These are phyloP conservation scores for Dactylellina drechsleri DNA, from an alignment of 2,329 filamentous ascomycete genomes.

Conservation along the genomic window DNA sequence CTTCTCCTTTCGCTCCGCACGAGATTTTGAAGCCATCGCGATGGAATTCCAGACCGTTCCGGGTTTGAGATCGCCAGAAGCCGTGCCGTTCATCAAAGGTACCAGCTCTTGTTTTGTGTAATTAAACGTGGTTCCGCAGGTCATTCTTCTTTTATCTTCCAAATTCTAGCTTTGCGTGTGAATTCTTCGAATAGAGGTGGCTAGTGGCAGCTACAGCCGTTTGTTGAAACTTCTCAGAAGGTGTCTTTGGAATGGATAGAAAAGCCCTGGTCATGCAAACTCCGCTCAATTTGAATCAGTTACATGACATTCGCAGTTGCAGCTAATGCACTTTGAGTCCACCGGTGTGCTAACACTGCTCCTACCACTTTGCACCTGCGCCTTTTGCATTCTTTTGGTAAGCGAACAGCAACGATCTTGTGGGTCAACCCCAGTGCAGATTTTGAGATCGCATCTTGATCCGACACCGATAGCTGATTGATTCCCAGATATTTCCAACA, in stretches of 20 bases:
- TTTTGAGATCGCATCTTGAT: not conserved
- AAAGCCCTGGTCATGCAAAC: too few relatives aligned
- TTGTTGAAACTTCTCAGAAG: too few relatives aligned
- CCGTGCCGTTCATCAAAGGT: not conserved
- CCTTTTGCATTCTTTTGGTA: not conserved
- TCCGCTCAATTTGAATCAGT: not conserved
- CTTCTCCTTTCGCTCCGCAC: not conserved
- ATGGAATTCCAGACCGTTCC: not conserved
- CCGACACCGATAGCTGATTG: not conserved
- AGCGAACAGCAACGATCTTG: not conserved
- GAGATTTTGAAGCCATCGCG: not conserved
- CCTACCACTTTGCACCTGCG: not conserved
- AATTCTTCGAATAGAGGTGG: too few relatives aligned
- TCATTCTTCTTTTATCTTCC: not conserved
- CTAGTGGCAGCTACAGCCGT: too few relatives aligned
- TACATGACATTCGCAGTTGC: not conserved
- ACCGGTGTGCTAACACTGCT: not conserved
- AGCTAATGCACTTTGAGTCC: not conserved
- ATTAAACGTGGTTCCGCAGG: not conserved
- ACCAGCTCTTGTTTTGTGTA: not conserved
- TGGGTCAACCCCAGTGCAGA: not conserved
- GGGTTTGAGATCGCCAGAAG: not conserved
- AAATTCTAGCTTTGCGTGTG: too few relatives aligned
- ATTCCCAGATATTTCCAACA: not conserved
- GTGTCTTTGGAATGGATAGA: too few relatives aligned